A percentile compares a stretch with the other conserved stretches of the same genome.
phyloP scores from a whole-genome alignment of 768 basidiomycete species.

The Russula ochroleuca region DNA sequence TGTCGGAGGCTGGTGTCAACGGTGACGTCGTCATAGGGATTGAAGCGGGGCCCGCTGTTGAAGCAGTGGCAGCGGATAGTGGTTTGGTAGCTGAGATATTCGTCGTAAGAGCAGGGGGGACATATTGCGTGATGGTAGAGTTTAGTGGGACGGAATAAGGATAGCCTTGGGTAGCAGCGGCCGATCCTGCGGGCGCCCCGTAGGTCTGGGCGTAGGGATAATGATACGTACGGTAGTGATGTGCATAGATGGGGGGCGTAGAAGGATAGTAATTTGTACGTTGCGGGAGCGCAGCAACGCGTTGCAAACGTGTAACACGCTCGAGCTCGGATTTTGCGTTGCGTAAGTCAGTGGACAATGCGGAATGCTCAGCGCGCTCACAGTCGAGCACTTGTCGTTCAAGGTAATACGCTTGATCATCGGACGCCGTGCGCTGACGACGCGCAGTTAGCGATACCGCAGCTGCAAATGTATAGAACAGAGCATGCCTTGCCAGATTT shows the following conservation, averaged over 20 bases:
- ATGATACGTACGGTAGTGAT: constrained; percentile 58
- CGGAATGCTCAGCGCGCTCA: constrained; percentile 58
- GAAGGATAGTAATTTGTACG: constrained; percentile 25
- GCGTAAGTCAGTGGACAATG: constrained; percentile 56
- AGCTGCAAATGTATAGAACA: not conserved
- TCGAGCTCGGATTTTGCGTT: constrained; percentile 62
- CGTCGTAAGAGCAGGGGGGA: constrained; percentile 32
- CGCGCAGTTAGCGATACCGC: constrained; percentile 1
- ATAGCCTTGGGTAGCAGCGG: constrained; percentile 18
- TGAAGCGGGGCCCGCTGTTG: constrained; percentile 7
- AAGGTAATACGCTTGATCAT: constrained; percentile 60
- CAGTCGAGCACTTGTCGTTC: constrained; percentile 60
- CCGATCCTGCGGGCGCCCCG: constrained; percentile 20
- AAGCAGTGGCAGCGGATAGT: constrained; percentile 19
- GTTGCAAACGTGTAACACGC: constrained; percentile 64
- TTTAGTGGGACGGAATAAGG: constrained; percentile 24
- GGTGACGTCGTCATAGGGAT: constrained; percentile 27
- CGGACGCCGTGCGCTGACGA: constrained; percentile 53
- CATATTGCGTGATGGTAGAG: constrained; percentile 35
- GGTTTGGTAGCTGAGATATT: constrained; percentile 28
- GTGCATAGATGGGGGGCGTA: constrained; percentile 32
- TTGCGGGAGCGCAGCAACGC: constrained; percentile 40
- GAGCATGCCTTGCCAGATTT: constrained; percentile 53
- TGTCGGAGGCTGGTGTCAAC: constrained; percentile 34
- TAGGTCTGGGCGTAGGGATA: constrained; percentile 64